phyloP scores from a whole-genome alignment of 371 early-diverging fungal species.

The Dichotomocladium elegans region DNA sequence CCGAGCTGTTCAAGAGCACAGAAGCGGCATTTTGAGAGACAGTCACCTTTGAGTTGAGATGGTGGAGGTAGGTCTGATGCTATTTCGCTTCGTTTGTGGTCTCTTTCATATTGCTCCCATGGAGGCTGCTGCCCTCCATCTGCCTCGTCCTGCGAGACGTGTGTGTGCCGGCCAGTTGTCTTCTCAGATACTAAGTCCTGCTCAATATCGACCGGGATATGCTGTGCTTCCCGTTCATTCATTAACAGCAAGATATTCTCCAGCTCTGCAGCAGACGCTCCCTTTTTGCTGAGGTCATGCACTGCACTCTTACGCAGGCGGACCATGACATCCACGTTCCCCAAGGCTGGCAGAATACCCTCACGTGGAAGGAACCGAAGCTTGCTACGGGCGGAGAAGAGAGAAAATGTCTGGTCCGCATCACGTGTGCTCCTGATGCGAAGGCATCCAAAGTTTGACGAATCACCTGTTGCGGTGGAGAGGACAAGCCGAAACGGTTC shows the following conservation, averaged over 20 bases:
- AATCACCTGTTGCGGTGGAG: not conserved
- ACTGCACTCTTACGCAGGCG: conserved; percentile 6
- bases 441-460: not conserved
- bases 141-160: no score
- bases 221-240: conserved; percentile 6
- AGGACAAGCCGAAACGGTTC: not conserved
- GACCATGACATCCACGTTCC: conserved; percentile 3
- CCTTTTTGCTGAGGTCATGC: not conserved
- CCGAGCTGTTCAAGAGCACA: no score
- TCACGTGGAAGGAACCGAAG: conserved; percentile 3
- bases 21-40: no score
- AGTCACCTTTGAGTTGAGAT: no score
- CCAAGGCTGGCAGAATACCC: not conserved
- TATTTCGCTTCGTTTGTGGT: no score
- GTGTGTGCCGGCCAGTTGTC: no score
- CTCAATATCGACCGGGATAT: conserved; percentile 8
- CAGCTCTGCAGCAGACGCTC: not conserved
- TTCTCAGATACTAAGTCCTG: no score
- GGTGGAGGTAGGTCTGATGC: no score
- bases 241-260: conserved; percentile 7
- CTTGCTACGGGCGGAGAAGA: conserved; percentile 7
- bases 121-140: no score
- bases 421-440: not conserved
- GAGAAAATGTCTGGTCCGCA: not conserved
- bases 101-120: no score